Base-by-base conservation (phyloP, 371 early-diverging fungal genomes). In the Nematocida homosporus region DNA sequence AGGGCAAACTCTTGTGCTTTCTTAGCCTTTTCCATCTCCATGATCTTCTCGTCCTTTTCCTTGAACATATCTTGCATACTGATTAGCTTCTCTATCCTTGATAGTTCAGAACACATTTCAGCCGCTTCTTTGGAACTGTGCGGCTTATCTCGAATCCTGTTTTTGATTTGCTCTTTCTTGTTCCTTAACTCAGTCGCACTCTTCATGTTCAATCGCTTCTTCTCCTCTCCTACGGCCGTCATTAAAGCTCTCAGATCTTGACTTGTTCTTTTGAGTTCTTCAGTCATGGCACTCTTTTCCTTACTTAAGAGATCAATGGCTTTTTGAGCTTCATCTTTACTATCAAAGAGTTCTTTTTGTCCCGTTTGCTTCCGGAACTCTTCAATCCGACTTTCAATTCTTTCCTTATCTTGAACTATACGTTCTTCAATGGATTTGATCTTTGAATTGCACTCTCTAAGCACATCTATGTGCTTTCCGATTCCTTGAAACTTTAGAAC, bases 1-100 rank as follows among this genome's bases (percentile, higher is more conserved):
- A 59, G 25, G 6, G n/a, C n/a, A 4, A 37, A 47, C 32, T 72
- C 75, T 59, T 61, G 50, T 18, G 27, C 44, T 37, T 61, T 72
- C 63, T 72, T 72, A 42, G 52, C 35, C 40, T 72, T 64, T 50
- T 72, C 75, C 60, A 72, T 59, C 32, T 60, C 61, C 50, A 61
- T 72, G 30, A 72, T 72, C 35, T 72, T 72, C 60, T 72, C 75
- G 40, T 72, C 75, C 34, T 72, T 72, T 59, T 72, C 75, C 63
- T 61, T 57, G 48, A 72, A 72, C 32, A 72, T 72, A 42, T 63
- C 75, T 64, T 72, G 75, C 75, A 72, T 72, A 20, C 63, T 34
- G 18, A 72, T 60, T 10, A 72, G 47, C 75, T 72, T 72, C 23
- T 51, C 52, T 8, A 72, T 1, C 38, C 60, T 18, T 60, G 60